A percentile compares a stretch with the other conserved stretches of the same genome.
Evolutionary conservation across 78 protist genomes (phyloP).

Genomic region (Protostelium mycophagum): DNA sequence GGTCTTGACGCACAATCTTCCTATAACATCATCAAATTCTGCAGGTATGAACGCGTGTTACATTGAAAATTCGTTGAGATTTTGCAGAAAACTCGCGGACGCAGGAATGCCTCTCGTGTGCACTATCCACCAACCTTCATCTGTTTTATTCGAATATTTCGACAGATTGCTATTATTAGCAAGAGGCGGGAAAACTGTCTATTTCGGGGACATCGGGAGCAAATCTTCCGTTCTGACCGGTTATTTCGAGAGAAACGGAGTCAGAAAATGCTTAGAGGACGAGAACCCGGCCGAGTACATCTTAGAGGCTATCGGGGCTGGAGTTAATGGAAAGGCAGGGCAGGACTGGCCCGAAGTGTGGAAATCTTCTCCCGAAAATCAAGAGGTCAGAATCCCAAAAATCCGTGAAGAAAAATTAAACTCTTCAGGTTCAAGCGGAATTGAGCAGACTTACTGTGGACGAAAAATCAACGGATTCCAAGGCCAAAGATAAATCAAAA

Average conservation of each 20-base stretch:
- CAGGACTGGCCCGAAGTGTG: slow-evolving; percentile 50
- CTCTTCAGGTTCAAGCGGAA: slow-evolving; percentile 12
- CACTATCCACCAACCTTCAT: slow-evolving; percentile 61
- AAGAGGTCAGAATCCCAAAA: not conserved
- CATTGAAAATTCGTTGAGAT: not conserved
- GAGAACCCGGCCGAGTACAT: slow-evolving; percentile 73
- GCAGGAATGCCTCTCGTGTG: slow-evolving; percentile 59
- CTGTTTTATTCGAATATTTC: slow-evolving; percentile 50
- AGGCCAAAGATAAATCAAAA: not conserved
- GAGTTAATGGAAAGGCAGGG: slow-evolving; percentile 40
- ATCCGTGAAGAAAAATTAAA: not conserved
- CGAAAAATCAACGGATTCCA: no score
- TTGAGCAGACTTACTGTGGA: no score
- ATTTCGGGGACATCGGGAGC: slow-evolving; percentile 58
- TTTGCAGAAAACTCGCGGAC: slow-evolving; percentile 56
- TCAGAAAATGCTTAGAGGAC: slow-evolving; percentile 13
- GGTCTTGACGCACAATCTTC: slow-evolving; percentile 63
- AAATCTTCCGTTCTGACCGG: slow-evolving; percentile 19
- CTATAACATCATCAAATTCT: slow-evolving; percentile 39
- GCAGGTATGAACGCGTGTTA: not conserved
- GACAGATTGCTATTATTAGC: slow-evolving; percentile 43
- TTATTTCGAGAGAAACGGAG: slow-evolving; percentile 44
- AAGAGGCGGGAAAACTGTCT: slow-evolving; percentile 62
- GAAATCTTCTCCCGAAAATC: slow-evolving; percentile 34
- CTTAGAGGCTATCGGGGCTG: slow-evolving; percentile 60